Base-by-base conservation (phyloP, 2,329 filamentous ascomycete genomes). In the Colletotrichum endophyticum region DNA sequence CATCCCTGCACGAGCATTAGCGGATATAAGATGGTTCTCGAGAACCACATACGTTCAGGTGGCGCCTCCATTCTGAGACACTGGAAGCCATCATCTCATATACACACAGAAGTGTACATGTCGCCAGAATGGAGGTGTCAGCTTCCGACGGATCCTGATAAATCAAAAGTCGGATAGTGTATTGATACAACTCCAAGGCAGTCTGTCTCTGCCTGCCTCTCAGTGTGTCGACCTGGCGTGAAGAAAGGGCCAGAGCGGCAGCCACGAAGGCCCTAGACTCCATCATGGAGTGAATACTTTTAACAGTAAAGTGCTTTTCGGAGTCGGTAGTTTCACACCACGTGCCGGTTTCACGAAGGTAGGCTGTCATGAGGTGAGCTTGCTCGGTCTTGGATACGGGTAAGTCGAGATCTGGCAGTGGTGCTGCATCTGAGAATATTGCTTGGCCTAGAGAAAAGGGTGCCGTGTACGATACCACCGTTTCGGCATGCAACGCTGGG, bases 21-120 rank as follows among this genome's bases (percentile, higher is more conserved):
- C 19, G 19, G 12, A 13, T 12, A 9, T 22, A 16, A 27, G 16
- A 28, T 11, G 34, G 36, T 49, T 5, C 16, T 6, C 16, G 19
- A 59, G 22, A 30, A 22, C 19, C 12, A 39, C 39, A 16, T 9
- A 77, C 75, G 63, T 57, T 63, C 3, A 77, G 30, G 30, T 77
- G 76, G 11, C 76, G 56, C 13, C 72, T 77, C 76, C 76, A 77
- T 25, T 75, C 76, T 2, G 36, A 36, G 7, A 77, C 72, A 19
- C 68, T 72, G 30, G 76, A 77, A 7, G 56, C 76, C 76, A 77
- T 77, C 76, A 77, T 77, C 44, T 77, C 76, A 8, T 77, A 77
- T 22, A 77, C 68, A 36, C 76, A 77, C 8, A 77, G 72, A 2
- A 77, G 44, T 2, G 76, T 77, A 44, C 76, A 77, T 6, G 76